Evolutionary conservation across 2,329 filamentous ascomycete genomes (phyloP).

Genomic region (Alternaria brassicicola): DNA sequence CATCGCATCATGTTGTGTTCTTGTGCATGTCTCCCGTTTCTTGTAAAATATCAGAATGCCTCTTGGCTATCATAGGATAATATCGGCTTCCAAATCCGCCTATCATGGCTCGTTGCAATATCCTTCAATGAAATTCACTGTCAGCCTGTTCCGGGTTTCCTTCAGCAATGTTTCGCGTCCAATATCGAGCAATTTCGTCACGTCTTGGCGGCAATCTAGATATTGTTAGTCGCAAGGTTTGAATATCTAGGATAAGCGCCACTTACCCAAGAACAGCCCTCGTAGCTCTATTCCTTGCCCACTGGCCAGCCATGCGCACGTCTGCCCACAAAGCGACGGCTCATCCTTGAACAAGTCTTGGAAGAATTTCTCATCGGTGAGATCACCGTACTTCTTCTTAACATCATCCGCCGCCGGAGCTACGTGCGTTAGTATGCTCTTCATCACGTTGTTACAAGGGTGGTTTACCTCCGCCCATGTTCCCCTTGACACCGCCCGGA

Average conservation of each 20-base stretch:
- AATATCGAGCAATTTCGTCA: slow-evolving; percentile 27
- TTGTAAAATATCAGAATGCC: not conserved
- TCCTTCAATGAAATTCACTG: slow-evolving; percentile 40
- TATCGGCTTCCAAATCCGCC: not conserved
- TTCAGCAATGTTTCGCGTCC: slow-evolving; percentile 36
- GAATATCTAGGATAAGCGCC: fast-evolving
- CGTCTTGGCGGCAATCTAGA: slow-evolving; percentile 40
- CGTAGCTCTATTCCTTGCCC: slow-evolving; percentile 38
- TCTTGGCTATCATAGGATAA: not conserved
- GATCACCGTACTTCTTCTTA: slow-evolving; percentile 35
- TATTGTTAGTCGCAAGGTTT: not conserved
- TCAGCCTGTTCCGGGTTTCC: slow-evolving; percentile 36
- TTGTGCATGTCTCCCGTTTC: not conserved
- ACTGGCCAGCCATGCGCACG: slow-evolving; percentile 37
- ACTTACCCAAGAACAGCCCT: slow-evolving; percentile 35
- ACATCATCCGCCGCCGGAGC: slow-evolving; percentile 31
- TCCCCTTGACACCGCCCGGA: slow-evolving; percentile 36
- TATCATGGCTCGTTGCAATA: slow-evolving; percentile 39
- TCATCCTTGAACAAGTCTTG: slow-evolving; percentile 37
- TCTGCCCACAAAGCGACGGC: slow-evolving; percentile 38
- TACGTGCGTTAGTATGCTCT: slow-evolving; percentile 14
- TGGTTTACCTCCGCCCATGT: slow-evolving; percentile 33
- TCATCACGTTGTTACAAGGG: not conserved
- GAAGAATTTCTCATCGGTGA: slow-evolving; percentile 34
- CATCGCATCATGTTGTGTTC: not conserved